Base-by-base conservation (phyloP, 805 yeast species). In the Candida silvatica region DNA sequence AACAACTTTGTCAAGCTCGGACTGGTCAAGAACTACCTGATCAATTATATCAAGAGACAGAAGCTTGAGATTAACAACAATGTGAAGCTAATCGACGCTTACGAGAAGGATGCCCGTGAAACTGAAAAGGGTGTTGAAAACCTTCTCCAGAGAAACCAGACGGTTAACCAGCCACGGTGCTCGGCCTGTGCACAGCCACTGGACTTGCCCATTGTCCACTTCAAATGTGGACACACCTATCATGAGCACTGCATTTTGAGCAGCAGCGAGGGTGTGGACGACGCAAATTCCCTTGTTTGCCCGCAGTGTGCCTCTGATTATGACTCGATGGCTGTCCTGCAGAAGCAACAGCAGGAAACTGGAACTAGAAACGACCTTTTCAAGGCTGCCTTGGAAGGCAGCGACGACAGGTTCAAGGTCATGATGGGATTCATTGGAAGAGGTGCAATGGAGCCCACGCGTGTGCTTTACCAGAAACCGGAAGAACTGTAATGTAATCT, bases 361-460 rank as follows among this genome's bases (percentile, higher is more conserved):
- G 74, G 79, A 11, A 77, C 75, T 11, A 65, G 85, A 27, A 62
- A 69, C 27, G 87, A 80, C 20, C 49, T 80, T 35, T 80, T 92
- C 48, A 62, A 71, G 35, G 62, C 67, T 23, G 67, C 79, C 4
- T 55, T 92, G 38, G 48, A 61, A 17, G 74, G 67, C 27, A 58
- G 67, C 27, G 67, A 58, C 4, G 84, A 81, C 45, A 70, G 83
- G 43, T 80, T 88, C 54, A 80, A 76, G 49, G 78, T 79, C 3
- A 71, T 90, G 35, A 71, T 80, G 39, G 94, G 85, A 37, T 88
- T 80, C 53, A 71, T 88, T 30, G 95, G 96, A 2, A 71, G 87
- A 38, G 98, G 98, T 2, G 90, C 81, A 0, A 71, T 88, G 74
- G 85, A 79, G 32, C 56, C 56, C 16, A 43, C 56, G 2, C 44